phyloP scores from a whole-genome alignment of 177 flowering plant species.

The Vitis hybrid region DNA sequence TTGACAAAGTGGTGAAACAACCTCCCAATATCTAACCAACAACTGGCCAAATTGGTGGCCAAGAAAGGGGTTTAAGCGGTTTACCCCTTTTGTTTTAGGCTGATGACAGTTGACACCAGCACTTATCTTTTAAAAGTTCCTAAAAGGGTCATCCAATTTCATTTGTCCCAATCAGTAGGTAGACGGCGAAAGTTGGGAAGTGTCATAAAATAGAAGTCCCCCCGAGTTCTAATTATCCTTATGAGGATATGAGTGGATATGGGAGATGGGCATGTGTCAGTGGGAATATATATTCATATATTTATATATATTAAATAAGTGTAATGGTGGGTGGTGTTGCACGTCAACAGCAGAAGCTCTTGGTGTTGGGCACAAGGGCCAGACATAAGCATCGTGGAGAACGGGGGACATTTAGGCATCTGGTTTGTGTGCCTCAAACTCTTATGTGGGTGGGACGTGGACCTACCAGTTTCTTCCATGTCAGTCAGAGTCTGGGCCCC shows the following conservation, averaged over 20 bases:
- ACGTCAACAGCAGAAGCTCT: conserved; percentile 27
- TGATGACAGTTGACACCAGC: too few relatives aligned
- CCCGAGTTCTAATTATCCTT: neutral
- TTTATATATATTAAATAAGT: neutral
- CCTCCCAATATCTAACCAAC: too few relatives aligned
- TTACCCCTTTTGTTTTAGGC: too few relatives aligned
- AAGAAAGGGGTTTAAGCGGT: too few relatives aligned
- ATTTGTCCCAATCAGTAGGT: neutral
- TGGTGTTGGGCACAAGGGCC: conserved; percentile 3
- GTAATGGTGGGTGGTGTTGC: conserved; percentile 23
- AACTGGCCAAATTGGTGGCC: too few relatives aligned
- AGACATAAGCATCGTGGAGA: conserved; percentile 24
- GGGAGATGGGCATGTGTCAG: neutral
- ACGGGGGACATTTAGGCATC: conserved; percentile 14
- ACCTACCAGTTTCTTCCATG: conserved; percentile 20
- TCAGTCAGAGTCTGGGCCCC: conserved; percentile 12
- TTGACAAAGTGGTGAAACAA: too few relatives aligned
- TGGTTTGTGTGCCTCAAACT: neutral
- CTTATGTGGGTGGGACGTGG: conserved; percentile 14
- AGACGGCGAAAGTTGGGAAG: too few relatives aligned
- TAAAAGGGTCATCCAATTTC: neutral
- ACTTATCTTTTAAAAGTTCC: neutral
- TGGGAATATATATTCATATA: too few relatives aligned
- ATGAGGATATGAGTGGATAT: conserved; percentile 5
- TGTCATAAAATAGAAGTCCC: too few relatives aligned